Percentiles rank a stretch among this genome's conserved stretches.
phyloP scores from a whole-genome alignment of 805 yeast genomes.

The Blastobotrys peoriensis region DNA sequence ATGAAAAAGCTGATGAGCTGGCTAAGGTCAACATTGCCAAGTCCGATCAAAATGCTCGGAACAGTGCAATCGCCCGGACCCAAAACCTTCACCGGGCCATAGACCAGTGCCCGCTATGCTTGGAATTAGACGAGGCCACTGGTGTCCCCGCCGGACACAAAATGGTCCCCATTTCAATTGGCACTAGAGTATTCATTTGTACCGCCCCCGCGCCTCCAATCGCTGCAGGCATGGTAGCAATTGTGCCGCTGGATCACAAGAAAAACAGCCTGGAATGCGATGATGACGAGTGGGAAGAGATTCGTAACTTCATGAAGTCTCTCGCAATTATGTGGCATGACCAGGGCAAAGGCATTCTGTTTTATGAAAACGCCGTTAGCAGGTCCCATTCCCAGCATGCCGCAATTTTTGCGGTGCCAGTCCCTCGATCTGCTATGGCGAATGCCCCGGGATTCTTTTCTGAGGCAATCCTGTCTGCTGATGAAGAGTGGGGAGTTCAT shows the following conservation, averaged over 20 bases:
- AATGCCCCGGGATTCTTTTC: slow-evolving; percentile 38
- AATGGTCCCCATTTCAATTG: slow-evolving; percentile 32
- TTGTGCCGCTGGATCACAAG: slow-evolving; percentile 39
- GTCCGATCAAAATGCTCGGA: slow-evolving; percentile 28
- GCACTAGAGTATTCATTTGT: slow-evolving; percentile 34
- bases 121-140: slow-evolving; percentile 26
- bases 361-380: slow-evolving; percentile 40
- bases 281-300: slow-evolving; percentile 41
- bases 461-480: slow-evolving; percentile 35
- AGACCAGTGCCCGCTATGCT: slow-evolving; percentile 35
- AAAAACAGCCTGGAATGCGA: slow-evolving; percentile 37
- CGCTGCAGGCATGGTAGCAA: slow-evolving; percentile 31
- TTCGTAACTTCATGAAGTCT: slow-evolving; percentile 38
- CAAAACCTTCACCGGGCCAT: slow-evolving; percentile 28
- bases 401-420: slow-evolving; percentile 39
- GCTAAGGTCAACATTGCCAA: slow-evolving; percentile 28
- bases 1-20: slow-evolving; percentile 36
- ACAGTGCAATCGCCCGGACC: slow-evolving; percentile 26
- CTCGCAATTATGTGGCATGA: slow-evolving; percentile 37
- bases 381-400: slow-evolving; percentile 33
- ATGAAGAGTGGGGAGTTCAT: slow-evolving; percentile 37
- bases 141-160: slow-evolving; percentile 21
- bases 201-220: slow-evolving; percentile 39
- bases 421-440: slow-evolving; percentile 30
- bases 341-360: slow-evolving; percentile 34